These are phyloP conservation scores for Hymenotorrendiella dingleyae DNA, from an alignment of 2,329 filamentous ascomycete species.

Conservation along the genomic window DNA sequence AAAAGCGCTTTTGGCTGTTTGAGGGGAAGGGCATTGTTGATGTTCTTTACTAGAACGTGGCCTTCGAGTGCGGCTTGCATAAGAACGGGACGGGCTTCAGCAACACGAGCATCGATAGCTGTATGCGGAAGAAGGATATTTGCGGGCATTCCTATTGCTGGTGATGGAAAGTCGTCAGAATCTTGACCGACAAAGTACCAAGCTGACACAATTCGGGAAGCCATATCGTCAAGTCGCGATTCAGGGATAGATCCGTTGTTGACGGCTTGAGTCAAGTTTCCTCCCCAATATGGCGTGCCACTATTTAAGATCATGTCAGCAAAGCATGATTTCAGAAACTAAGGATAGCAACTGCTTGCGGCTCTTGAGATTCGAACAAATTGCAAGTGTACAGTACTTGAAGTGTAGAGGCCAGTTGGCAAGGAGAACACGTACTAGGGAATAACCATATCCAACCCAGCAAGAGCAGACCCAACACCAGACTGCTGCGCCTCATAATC, in stretches of 20 bases:
- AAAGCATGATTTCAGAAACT: too few relatives aligned
- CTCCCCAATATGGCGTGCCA: slow-evolving; percentile 9
- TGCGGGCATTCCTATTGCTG: neutral
- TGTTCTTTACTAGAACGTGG: slow-evolving; percentile 59
- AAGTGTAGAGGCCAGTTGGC: too few relatives aligned
- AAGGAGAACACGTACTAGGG: slow-evolving; percentile 5
- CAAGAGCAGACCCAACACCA: slow-evolving; percentile 62
- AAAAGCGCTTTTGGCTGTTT: slow-evolving; percentile 44
- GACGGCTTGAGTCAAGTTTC: slow-evolving; percentile 47
- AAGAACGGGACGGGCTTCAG: slow-evolving; percentile 49
- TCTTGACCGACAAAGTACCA: slow-evolving; percentile 56
- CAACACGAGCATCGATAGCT: slow-evolving; percentile 36
- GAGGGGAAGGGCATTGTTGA: slow-evolving; percentile 48
- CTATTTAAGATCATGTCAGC: too few relatives aligned
- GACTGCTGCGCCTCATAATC: slow-evolving; percentile 73
- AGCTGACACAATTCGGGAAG: slow-evolving; percentile 51
- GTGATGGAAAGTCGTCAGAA: slow-evolving; percentile 2
- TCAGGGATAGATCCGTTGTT: slow-evolving; percentile 52
- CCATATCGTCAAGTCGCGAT: slow-evolving; percentile 56
- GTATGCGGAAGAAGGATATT: slow-evolving; percentile 25
- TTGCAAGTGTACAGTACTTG: too few relatives aligned
- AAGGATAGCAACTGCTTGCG: too few relatives aligned
- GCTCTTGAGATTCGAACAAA: too few relatives aligned
- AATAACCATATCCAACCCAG: slow-evolving; percentile 63
- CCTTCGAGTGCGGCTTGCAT: slow-evolving; percentile 54